Base-by-base conservation (phyloP, 495 filamentous ascomycete species). In the Penicillium samsonianum region DNA sequence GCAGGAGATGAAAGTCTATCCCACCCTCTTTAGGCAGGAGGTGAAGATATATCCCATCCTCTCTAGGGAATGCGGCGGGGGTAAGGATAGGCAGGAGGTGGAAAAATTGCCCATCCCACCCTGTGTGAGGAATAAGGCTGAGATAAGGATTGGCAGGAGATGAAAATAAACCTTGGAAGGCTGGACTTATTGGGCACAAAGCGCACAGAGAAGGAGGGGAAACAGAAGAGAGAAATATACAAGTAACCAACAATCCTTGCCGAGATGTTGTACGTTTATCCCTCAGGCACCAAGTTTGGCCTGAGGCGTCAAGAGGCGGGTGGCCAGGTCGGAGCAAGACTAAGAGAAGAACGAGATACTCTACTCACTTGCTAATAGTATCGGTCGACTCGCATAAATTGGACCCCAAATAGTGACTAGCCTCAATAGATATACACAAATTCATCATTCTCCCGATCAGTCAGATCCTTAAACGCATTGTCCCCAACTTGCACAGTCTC, bases 391-490 rank as follows among this genome's bases (percentile, higher is more conserved):
- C 7, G 7, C 35, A 43, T 43, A 23, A 7, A 43, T 22, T 43
- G 41, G 19, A 50, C n/a, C 3, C 31, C 31, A 3, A 14, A 41
- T 31, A 6, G 25, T 10, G 7, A 14, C 26, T 20, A 12, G 14
- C 2, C 40, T 52, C 73, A 87, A 59, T 86, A 84, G 53, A 87
- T 80, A 75, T 86, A 87, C 7, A 87, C 78, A 73, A 87, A 87
- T 70, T 88, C 84, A 60, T 87, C 83, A 62, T 88, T 87, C 72
- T 84, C 69, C 30, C 81, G 65, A 63, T 87, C 84, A 25, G 84
- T 87, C 65, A 85, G 53, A 69, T 87, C 85, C 48, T 72, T 51
- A 50, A 82, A 81, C 11, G 77, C 81, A 35, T 78, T 55, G 43
- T 63, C 67, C 11, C 62, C 78, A 63, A 63, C 69, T 47, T 63